Base-by-base conservation (phyloP, 495 filamentous ascomycete genomes). In the Hypomontagnella submonticulosa region DNA sequence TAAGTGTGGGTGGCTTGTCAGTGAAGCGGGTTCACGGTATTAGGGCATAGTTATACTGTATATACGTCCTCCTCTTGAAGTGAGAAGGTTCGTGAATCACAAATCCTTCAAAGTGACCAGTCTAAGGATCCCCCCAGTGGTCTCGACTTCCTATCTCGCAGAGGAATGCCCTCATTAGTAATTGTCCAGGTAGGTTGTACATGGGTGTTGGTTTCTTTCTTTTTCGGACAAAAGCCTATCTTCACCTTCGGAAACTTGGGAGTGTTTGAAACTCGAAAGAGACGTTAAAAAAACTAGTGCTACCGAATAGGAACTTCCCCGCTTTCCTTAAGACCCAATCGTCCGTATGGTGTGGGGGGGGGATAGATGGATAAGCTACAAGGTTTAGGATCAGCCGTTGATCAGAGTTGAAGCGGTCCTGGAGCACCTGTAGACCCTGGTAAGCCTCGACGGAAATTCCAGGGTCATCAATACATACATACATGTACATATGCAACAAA, bases 281-380 rank as follows among this genome's bases (percentile, higher is more conserved):
- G 47, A 59, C 53, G 32, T 53, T 30, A 59, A 56, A 54, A 61
- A 40, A 48, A 20, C 33, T 10, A 37, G 23, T 38, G 54, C 59
- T 44, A 68, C 58, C 59, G 51, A 68, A 59, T 58, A 63, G 65
- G 65, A 68, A 60, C 38, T 68, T 68, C 65, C 65, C 65, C 65
- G 65, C 65, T 68, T 59, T 58, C 51, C 23, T 40, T 36, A 46
- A 48, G 49, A 63, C 49, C 65, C 65, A 63, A 68, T 63, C 48
- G 48, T 41, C 41, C 43, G 48, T 68, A 42, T 53, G 34, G 16
- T 68, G 59, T 68, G 65, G 64, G 64, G 64, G 64, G 64, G 58
- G 38, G 12, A 38, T 49, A 58, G 36, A 33, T 38, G 42, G 50
- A 41, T 55, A 50, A 4, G 34, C 4, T 36, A 13, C 27, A 23